Evolutionary conservation across 495 filamentous ascomycete species (phyloP).

Genomic region (Xylaria castorea): DNA sequence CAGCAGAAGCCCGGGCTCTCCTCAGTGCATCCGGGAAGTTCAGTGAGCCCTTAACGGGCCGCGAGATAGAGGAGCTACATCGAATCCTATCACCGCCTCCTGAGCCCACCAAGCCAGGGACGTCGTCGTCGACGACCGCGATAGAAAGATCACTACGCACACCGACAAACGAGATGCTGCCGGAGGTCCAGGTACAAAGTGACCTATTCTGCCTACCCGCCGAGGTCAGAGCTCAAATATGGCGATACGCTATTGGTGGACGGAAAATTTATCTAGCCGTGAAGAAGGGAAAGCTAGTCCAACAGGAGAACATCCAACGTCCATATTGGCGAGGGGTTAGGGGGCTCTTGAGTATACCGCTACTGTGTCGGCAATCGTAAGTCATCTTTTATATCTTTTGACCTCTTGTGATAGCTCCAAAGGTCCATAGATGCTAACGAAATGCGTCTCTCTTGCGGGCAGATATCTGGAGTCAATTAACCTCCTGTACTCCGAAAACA

Average conservation of each 20-base stretch:
- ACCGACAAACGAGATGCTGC: constrained; percentile 29
- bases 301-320: constrained; percentile 18
- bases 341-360: constrained; percentile 19
- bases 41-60: constrained; percentile 20
- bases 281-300: constrained; percentile 19
- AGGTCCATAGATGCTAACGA: constrained; percentile 7
- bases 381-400: background rate
- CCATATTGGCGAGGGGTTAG: constrained; percentile 25
- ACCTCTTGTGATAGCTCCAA: background rate
- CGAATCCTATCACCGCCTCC: constrained; percentile 20
- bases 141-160: constrained; percentile 20
- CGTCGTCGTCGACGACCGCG: constrained; percentile 2
- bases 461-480: constrained; percentile 30
- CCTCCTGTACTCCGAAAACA: constrained; percentile 25
- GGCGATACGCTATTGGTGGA: constrained; percentile 23
- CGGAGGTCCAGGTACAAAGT: constrained; percentile 20
- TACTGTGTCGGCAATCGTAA: constrained; percentile 27
- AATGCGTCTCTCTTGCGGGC: background rate
- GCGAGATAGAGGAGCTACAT: constrained; percentile 27
- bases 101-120: constrained; percentile 6
- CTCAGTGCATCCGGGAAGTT: constrained; percentile 22
- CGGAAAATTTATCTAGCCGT: constrained; percentile 26
- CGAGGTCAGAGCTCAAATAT: constrained; percentile 26
- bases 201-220: constrained; percentile 24
- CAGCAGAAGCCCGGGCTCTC: constrained; percentile 23